Evolutionary conservation across 2,329 filamentous ascomycete species (phyloP), one percentile per base, ranked within the genome.

Genomic region (Bretziella fagacearum): DNA sequence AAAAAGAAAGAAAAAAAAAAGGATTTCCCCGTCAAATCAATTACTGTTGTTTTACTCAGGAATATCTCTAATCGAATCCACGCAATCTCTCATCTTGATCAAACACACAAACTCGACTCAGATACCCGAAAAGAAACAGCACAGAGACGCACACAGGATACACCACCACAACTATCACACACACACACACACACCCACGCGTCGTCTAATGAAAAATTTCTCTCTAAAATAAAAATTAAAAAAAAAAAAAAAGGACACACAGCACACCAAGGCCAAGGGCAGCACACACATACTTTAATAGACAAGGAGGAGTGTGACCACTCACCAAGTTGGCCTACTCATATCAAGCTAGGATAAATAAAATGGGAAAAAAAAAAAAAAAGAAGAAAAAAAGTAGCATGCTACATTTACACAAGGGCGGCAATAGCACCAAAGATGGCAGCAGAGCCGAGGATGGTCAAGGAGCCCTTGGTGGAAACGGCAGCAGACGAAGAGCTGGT

Each of bases 391-490:
- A 35, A 20, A 44, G 22, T n/a, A 37, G 17, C 17, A 22, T 39
- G 15, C 22, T 51, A 45, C 23, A 48, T 48, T 70, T 72, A 75
- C 60, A 77, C 59, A 56, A 74, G 61, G 56, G 71, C 67, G 47
- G 66, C 65, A 50, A 73, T 47, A 42, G 60, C 68, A 53, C 63
- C 68, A 37, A 71, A 53, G 47, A 65, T 61, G 51, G 63, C 68
- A 45, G 72, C 59, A 49, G 63, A 66, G 37, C 75, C 58, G 18
- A 68, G 55, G 32, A 68, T 60, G 17, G 63, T 62, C 65, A 70
- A 73, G 55, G 68, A 60, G 49, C 59, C 59, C 32, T 70, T 51
- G 20, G 66, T 56, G 46, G 43, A 22, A 3, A 65, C 65, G 39
- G 68, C 65, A 46, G 67, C 70, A 45, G 62, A 53, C 45, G 56